phyloP scores from a whole-genome alignment of 1,139 yeast species.

The Blastobotrys malaysiensis region DNA sequence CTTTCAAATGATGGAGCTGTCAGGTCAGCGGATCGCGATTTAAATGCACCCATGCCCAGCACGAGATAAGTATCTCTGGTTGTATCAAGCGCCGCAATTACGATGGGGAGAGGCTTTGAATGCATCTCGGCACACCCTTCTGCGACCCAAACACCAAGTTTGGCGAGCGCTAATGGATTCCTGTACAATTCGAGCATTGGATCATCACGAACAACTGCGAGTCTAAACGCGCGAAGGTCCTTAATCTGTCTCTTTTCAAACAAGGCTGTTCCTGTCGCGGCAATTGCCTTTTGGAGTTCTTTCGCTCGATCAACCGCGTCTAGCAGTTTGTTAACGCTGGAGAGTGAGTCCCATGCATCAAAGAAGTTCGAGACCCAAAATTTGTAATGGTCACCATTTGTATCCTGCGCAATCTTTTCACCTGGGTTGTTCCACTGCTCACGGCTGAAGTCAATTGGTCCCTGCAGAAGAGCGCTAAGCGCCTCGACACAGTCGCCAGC shows the following conservation, averaged over 20 bases:
- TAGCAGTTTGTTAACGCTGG: constrained; percentile 53
- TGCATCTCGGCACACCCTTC: constrained; percentile 86
- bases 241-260: constrained; percentile 77
- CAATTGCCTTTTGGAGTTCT: constrained; percentile 73
- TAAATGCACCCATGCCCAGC: constrained; percentile 48
- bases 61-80: constrained; percentile 77
- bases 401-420: constrained; percentile 18
- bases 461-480: constrained; percentile 73
- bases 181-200: constrained; percentile 73
- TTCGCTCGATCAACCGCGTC: constrained; percentile 80
- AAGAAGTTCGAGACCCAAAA: constrained; percentile 88
- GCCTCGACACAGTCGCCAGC: constrained; percentile 95
- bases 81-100: constrained; percentile 78
- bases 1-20: constrained; percentile 33
- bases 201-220: constrained; percentile 86
- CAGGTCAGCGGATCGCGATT: not conserved
- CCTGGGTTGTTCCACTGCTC: constrained; percentile 7
- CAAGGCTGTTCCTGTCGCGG: constrained; percentile 81
- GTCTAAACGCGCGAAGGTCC: constrained; percentile 71
- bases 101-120: constrained; percentile 66
- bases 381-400: constrained; percentile 45
- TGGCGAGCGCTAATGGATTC: constrained; percentile 78
- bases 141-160: constrained; percentile 85
- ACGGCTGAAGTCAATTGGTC: constrained; percentile 11
- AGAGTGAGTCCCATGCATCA: constrained; percentile 92